Evolutionary conservation across 2,329 filamentous ascomycete genomes (phyloP), one percentile per base, ranked within the genome.

Genomic region (Ophiostoma himal-ulmi): DNA sequence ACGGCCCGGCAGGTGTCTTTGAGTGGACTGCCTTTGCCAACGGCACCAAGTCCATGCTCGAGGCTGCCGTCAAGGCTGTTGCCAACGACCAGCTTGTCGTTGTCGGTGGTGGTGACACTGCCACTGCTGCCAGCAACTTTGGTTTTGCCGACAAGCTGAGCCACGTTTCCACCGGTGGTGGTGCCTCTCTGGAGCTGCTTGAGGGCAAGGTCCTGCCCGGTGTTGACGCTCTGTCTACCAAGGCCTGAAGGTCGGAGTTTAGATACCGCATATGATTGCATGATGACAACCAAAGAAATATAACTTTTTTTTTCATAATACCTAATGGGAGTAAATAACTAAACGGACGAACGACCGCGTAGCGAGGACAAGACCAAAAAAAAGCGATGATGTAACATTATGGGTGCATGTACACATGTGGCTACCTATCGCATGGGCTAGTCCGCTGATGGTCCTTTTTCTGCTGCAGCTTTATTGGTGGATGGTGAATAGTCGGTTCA

Each of bases 201-300:
- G 95, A 99, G 88, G 95, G 95, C 82, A 99, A 99, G 88, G 94
- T 93, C 75, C 86, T 99, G 78, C 95, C 95, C 71, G 95, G 95
- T 85, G 94, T 99, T 74, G 85, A 87, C 78, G 94, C 94, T 77
- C 89, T 99, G 80, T 97, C 94, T 82, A 89, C 86, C 82, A 89
- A 89, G 83, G 67, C 22, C 14, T 62, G 57, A 62, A 62, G 22
- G 26, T 34, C 26, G 1, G 14, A 26, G 52, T 57, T 57, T 26
- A 30, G 57, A 62, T 34, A 62, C 57, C 57, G 57, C 57, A 62
- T 62, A 36, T 62, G 57, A 62, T 62, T 52, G 44, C 57, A 22
- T n/a, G 57, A 22, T n/a, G 39, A 37, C 13, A 37, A 65, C 6
- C 26, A 66, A 26, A 26, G 34, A 66, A 65, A 66, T 69, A 66